Evolutionary conservation across 2,329 filamentous ascomycete genomes (phyloP).

Genomic region (Madurella mycetomatis): DNA sequence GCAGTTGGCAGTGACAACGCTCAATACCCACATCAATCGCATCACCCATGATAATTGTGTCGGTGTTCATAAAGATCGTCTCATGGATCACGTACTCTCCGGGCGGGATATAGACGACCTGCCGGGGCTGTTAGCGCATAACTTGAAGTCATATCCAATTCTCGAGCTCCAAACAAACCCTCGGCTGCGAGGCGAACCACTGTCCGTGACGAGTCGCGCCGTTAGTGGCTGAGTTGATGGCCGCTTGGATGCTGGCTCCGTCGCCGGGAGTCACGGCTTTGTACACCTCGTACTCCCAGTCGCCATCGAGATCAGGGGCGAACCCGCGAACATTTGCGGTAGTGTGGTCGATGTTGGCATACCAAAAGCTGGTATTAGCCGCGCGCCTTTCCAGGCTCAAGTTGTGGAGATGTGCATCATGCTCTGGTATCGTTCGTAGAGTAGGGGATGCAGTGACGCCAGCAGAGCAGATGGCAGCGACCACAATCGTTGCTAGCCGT

Average conservation of each 20-base stretch:
- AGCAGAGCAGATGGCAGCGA: too few species aligned
- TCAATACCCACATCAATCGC: constrained; percentile 36
- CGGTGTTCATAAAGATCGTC: constrained; percentile 40
- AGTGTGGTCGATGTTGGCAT: constrained; percentile 40
- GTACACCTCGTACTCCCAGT: constrained; percentile 37
- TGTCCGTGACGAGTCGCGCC: constrained; percentile 32
- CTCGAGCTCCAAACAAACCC: constrained; percentile 23
- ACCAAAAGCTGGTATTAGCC: constrained; percentile 35
- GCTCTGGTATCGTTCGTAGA: too few species aligned
- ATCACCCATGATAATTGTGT: constrained; percentile 45
- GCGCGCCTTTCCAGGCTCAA: neutral
- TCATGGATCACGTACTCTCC: constrained; percentile 38
- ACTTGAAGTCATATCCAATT: too few species aligned
- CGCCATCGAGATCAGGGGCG: constrained; percentile 38
- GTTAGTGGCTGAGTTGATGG: constrained; percentile 36
- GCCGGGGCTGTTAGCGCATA: too few species aligned
- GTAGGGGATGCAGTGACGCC: too few species aligned
- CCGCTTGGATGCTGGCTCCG: constrained; percentile 34
- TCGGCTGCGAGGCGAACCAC: constrained; percentile 41
- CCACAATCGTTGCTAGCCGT: too few species aligned
- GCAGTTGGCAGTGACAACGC: neutral
- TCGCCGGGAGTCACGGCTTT: constrained; percentile 36
- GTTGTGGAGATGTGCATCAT: too few species aligned
- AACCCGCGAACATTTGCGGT: constrained; percentile 34
- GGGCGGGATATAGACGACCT: constrained; percentile 42